Conservation (phyloP, 192 early-diverging fungal species). For the Fimicolochytrium jonesii region DNA sequence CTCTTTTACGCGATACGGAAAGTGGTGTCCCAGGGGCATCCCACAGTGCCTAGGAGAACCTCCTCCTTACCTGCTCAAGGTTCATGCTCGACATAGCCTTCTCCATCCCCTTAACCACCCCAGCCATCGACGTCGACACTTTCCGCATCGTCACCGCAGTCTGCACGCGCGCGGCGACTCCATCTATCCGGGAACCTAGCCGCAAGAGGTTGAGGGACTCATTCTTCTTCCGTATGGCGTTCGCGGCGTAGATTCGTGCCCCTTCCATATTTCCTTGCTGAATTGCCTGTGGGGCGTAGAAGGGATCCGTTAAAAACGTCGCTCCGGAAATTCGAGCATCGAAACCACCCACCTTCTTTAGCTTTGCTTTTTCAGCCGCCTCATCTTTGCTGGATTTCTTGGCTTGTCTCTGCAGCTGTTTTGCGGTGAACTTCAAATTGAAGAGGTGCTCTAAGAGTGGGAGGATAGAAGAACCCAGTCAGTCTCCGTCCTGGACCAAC, state of each 20-base stretch:
- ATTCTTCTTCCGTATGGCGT: conserved; percentile 97
- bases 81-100: conserved; percentile 93
- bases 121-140: neutral
- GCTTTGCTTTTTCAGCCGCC: conserved; percentile 67
- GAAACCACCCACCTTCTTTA: conserved; percentile 80
- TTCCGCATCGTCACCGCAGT: conserved; percentile 61
- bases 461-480: no score
- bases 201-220: conserved; percentile 84
- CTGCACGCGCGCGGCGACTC: conserved; percentile 83
- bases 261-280: conserved; percentile 89
- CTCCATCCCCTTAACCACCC: conserved; percentile 60
- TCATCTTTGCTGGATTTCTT: conserved; percentile 87
- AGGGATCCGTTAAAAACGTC: no score
- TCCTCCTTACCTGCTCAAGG: conserved; percentile 90
- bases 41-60: no score
- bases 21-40: no score
- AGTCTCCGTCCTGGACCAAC: no score
- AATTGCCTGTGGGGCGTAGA: conserved; percentile 87
- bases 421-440: conserved; percentile 76
- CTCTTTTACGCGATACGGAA: no score
- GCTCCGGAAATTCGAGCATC: no score
- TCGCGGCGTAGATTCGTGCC: conserved; percentile 88
- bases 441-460: conserved; percentile 24
- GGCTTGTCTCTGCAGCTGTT: conserved; percentile 78
- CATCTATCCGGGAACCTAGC: conserved; percentile 88